Evolutionary conservation across 805 yeast genomes (phyloP).

Genomic region (Kuraishia hungarica): DNA sequence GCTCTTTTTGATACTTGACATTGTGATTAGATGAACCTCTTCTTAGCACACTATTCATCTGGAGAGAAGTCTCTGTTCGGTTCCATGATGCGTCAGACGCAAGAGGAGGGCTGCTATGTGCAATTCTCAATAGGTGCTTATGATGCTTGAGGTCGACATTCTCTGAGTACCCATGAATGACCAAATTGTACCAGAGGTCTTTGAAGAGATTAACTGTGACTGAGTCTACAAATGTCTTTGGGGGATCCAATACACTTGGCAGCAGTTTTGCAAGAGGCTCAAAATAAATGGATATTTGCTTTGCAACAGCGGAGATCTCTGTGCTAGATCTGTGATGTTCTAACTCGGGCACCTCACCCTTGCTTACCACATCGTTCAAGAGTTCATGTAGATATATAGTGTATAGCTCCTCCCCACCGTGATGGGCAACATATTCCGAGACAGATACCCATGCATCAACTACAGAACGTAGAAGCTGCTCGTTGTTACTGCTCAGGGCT

Average conservation of each 20-base stretch:
- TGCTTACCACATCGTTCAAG: conserved; percentile 55
- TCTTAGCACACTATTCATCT: conserved; percentile 81
- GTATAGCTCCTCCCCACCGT: conserved; percentile 36
- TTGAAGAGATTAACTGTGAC: conserved; percentile 55
- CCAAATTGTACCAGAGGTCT: conserved; percentile 91
- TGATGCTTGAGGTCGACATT: conserved; percentile 41
- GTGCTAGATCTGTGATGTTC: conserved; percentile 76
- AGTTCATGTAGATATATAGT: conserved; percentile 55
- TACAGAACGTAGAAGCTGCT: conserved; percentile 28
- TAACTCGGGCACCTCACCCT: conserved; percentile 63
- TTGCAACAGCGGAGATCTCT: conserved; percentile 64
- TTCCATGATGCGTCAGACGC: conserved; percentile 76
- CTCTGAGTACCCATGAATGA: conserved; percentile 78
- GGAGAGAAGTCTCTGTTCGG: conserved; percentile 85
- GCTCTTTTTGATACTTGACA: conserved; percentile 64
- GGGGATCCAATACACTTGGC: conserved; percentile 45
- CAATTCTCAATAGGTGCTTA: conserved; percentile 59
- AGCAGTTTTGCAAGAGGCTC: conserved; percentile 69
- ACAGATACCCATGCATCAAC: conserved; percentile 41
- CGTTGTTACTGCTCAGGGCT: conserved; percentile 34
- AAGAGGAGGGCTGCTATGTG: conserved; percentile 79
- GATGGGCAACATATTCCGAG: conserved; percentile 23
- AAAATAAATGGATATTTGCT: conserved; percentile 53
- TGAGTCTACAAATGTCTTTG: conserved; percentile 36
- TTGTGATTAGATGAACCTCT: conserved; percentile 83